A percentile compares a stretch with the other conserved stretches of the same genome.
phyloP scores from a whole-genome alignment of 768 basidiomycete species.

The Neoboletus subvelutipes region DNA sequence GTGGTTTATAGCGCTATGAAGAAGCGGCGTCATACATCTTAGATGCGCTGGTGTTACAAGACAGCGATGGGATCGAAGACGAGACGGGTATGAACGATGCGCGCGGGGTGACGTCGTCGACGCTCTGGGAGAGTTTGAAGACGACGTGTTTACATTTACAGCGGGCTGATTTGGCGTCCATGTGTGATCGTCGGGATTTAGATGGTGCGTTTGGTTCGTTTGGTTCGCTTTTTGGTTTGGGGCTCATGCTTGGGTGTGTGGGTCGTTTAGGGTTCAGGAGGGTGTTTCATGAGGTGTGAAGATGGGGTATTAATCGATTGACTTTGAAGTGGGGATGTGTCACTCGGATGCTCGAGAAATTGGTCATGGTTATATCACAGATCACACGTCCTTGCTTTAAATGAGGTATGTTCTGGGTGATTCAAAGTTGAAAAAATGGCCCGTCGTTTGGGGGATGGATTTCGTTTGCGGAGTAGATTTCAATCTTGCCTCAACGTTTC shows the following conservation, averaged over 20 bases:
- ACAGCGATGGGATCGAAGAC: slow-evolving; percentile 72
- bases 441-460: no score
- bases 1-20: slow-evolving; percentile 61
- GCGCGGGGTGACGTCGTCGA: slow-evolving; percentile 71
- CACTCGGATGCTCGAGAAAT: no score
- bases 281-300: slow-evolving; percentile 10
- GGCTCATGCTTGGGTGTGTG: not conserved
- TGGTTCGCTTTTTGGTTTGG: not conserved
- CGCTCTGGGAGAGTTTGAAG: slow-evolving; percentile 87
- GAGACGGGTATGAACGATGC: slow-evolving; percentile 42
- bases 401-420: no score
- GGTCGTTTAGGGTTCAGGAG: slow-evolving; percentile 13
- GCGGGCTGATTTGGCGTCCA: slow-evolving; percentile 67
- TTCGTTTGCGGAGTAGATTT: no score
- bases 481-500: no score
- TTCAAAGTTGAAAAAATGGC: no score
- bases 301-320: not conserved
- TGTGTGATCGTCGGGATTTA: slow-evolving; percentile 74
- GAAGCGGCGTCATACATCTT: slow-evolving; percentile 87
- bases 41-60: slow-evolving; percentile 87
- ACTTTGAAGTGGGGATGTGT: no score
- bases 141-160: slow-evolving; percentile 81
- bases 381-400: no score
- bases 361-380: no score
- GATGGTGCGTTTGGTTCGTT: slow-evolving; percentile 46